phyloP scores from a whole-genome alignment of 139 green algal species.

The Zygnema cylindricum region DNA sequence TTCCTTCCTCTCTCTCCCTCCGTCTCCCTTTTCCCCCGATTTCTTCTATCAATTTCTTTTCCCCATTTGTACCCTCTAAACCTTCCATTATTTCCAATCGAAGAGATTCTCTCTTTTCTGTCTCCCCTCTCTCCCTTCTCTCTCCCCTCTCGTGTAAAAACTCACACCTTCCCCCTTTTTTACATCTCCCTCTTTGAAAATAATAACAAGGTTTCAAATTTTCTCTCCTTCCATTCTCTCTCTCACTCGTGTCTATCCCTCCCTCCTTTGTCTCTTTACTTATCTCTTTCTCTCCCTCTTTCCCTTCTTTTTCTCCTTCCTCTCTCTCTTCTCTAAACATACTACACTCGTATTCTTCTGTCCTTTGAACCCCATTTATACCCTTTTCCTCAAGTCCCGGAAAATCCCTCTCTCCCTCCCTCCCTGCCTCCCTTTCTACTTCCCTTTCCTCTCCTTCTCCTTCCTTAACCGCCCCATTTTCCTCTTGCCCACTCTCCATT shows the following conservation, averaged over 20 bases:
- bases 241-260: background rate
- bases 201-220: constrained; percentile 21
- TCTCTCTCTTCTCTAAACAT: background rate
- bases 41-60: too few species aligned
- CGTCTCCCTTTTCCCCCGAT: too few species aligned
- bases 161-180: constrained; percentile 37
- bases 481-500: background rate
- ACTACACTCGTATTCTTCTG: background rate
- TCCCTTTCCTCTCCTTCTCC: background rate
- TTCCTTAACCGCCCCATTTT: background rate
- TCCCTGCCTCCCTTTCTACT: background rate
- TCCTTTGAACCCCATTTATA: background rate
- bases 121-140: background rate
- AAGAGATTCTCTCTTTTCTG: too few species aligned
- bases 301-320: background rate
- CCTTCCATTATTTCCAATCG: too few species aligned
- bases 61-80: too few species aligned
- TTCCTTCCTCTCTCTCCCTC: too few species aligned
- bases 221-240: background rate
- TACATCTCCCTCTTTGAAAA: constrained; percentile 45
- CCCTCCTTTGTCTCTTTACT: background rate
- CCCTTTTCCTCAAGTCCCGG: background rate
- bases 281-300: background rate
- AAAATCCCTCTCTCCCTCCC: background rate
- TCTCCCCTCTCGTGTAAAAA: constrained; percentile 9